A percentile compares a stretch with the other conserved stretches of the same genome.
phyloP scores from a whole-genome alignment of 495 filamentous ascomycete species.

The Penicillium crystallinum region DNA sequence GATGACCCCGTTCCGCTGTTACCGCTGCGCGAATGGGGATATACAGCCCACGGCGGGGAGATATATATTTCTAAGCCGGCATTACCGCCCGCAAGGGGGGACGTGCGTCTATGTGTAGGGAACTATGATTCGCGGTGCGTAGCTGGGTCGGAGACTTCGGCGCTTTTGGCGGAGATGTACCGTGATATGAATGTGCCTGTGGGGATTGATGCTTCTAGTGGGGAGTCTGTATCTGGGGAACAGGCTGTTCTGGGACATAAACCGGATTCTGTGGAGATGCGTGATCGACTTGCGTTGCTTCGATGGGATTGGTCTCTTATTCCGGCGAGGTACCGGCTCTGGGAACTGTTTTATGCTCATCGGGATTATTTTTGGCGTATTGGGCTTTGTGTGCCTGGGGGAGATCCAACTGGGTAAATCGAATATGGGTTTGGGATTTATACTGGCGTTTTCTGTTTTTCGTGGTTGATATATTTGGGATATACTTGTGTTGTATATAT shows the following conservation, averaged over 20 bases:
- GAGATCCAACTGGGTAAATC: slow-evolving; percentile 50
- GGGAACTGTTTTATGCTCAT: slow-evolving; percentile 93
- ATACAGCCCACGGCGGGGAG: slow-evolving; percentile 76
- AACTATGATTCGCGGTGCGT: slow-evolving; percentile 66
- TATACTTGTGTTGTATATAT: neutral
- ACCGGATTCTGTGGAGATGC: slow-evolving; percentile 5
- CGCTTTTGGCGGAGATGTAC: slow-evolving; percentile 5
- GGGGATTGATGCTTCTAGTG: neutral
- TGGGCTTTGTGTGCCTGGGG: slow-evolving; percentile 83
- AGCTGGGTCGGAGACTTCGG: slow-evolving; percentile 39
- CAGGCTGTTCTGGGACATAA: slow-evolving; percentile 10
- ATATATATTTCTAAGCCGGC: slow-evolving; percentile 70
- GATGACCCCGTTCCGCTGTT: slow-evolving; percentile 87
- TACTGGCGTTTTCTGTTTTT: neutral
- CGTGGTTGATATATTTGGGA: neutral
- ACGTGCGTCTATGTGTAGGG: slow-evolving; percentile 68
- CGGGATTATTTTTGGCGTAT: slow-evolving; percentile 95
- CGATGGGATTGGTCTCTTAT: slow-evolving; percentile 39
- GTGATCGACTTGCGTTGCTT: slow-evolving; percentile 19
- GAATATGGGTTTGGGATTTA: neutral
- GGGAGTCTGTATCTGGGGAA: neutral
- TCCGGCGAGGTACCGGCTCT: slow-evolving; percentile 64
- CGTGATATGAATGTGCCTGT: slow-evolving; percentile 11
- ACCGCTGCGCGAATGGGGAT: slow-evolving; percentile 83
- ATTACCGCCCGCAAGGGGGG: slow-evolving; percentile 59